A percentile compares a stretch with the other conserved stretches of the same genome.
Conservation (phyloP, 2,329 filamentous ascomycete species). For the Septoria petroselini region DNA sequence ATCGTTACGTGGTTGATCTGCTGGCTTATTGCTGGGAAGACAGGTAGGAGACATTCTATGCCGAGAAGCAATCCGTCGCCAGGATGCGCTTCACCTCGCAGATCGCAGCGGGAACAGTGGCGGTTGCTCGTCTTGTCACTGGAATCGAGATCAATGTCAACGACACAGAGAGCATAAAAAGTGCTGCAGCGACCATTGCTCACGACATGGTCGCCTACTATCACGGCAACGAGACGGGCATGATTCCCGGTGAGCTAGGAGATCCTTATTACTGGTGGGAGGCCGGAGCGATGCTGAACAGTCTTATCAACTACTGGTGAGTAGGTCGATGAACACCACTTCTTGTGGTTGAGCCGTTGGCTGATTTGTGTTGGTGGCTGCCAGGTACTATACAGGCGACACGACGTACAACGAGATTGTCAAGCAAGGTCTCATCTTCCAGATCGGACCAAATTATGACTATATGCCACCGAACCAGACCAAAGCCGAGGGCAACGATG, state of each 20-base stretch:
- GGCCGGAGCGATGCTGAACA: constrained; percentile 58
- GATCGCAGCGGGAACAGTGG: constrained; percentile 16
- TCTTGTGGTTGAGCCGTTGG: no score
- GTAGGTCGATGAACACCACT: no score
- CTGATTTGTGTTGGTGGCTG: no score
- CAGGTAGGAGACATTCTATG: no score
- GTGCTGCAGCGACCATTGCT: constrained; percentile 43
- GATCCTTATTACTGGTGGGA: constrained; percentile 73
- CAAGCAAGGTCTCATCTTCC: constrained; percentile 56
- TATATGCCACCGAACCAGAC: constrained; percentile 54
- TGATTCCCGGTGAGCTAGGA: constrained; percentile 55
- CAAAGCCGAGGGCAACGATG: constrained; percentile 49
- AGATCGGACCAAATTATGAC: constrained; percentile 56
- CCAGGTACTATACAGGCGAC: constrained; percentile 65
- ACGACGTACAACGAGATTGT: constrained; percentile 59
- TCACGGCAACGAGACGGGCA: constrained; percentile 50
- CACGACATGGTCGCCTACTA: constrained; percentile 54
- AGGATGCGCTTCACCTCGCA: constrained; percentile 16
- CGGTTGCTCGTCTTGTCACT: constrained; percentile 11
- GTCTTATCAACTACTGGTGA: constrained; percentile 68
- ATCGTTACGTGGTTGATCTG: background rate
- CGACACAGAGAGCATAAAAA: constrained; percentile 42
- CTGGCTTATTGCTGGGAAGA: background rate
- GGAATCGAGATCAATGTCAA: constrained; percentile 25
- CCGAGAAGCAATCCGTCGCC: background rate